A percentile compares a stretch with the other conserved stretches of the same genome.
Evolutionary conservation across 495 filamentous ascomycete species (phyloP).

Genomic region (Penicillium pancosmium): DNA sequence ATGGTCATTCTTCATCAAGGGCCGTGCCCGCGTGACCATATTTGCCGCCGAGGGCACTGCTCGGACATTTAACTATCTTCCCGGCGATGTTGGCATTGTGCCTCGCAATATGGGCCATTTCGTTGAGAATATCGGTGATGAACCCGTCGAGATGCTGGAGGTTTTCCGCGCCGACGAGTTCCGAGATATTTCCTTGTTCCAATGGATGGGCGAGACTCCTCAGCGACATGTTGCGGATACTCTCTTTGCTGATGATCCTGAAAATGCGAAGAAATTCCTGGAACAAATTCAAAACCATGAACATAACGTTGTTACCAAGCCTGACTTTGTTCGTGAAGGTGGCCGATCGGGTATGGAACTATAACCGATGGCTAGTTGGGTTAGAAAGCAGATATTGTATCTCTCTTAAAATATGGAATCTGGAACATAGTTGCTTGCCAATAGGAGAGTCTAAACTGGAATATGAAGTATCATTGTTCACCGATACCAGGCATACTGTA

Average conservation of each 20-base stretch:
- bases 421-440: not conserved
- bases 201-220: conserved; percentile 71
- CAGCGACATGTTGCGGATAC: conserved; percentile 62
- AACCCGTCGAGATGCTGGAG: conserved; percentile 60
- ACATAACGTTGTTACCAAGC: conserved; percentile 7
- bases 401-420: conserved; percentile 20
- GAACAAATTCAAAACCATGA: not conserved
- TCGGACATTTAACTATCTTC: conserved; percentile 62
- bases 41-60: conserved; percentile 60
- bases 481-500: too few relatives aligned
- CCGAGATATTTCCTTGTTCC: conserved; percentile 65
- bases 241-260: conserved; percentile 46
- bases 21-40: conserved; percentile 66
- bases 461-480: not conserved
- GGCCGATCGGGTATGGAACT: conserved; percentile 2
- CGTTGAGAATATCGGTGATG: conserved; percentile 63
- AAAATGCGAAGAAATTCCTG: conserved; percentile 6
- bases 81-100: conserved; percentile 64
- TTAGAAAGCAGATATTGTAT: not conserved
- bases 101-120: conserved; percentile 65
- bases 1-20: conserved; percentile 75
- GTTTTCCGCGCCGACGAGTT: conserved; percentile 61
- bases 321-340: conserved; percentile 7
- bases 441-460: not conserved
- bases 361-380: not conserved